These are phyloP conservation scores for Penicillium sp. DNA, from an alignment of 2,329 filamentous ascomycete species.

Conservation along the genomic window DNA sequence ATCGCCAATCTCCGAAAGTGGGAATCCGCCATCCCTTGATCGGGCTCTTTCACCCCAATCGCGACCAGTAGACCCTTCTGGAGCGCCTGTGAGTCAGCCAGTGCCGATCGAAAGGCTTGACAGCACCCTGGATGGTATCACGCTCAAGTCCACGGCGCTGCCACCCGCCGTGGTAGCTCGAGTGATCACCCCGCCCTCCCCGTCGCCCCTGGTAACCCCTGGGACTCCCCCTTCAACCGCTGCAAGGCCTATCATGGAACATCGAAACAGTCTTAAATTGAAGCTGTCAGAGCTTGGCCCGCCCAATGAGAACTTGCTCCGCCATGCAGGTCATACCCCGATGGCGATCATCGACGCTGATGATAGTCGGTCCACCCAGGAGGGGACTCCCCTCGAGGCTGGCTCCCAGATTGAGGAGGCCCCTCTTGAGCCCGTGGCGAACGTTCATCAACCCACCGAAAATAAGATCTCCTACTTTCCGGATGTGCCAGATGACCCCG, in stretches of 20 bases:
- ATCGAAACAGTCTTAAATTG: conserved; percentile 35
- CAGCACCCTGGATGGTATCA: conserved; percentile 49
- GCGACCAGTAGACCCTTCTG: conserved; percentile 33
- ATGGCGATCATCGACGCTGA: conserved; percentile 44
- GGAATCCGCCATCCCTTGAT: conserved; percentile 38
- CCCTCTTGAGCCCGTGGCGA: conserved; percentile 35
- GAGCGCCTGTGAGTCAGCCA: conserved; percentile 35
- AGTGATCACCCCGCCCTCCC: conserved; percentile 45
- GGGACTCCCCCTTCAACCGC: conserved; percentile 24
- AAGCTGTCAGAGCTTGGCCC: conserved; percentile 40
- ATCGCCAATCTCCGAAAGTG: conserved; percentile 34
- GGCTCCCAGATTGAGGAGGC: conserved; percentile 29
- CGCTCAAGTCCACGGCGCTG: conserved; percentile 47
- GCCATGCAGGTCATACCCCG: conserved; percentile 47
- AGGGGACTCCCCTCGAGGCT: conserved; percentile 25
- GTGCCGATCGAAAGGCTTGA: conserved; percentile 50
- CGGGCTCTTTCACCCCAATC: conserved; percentile 42
- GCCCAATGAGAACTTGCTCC: conserved; percentile 42
- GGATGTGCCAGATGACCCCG: conserved; percentile 44
- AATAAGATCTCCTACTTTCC: conserved; percentile 44
- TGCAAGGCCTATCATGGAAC: conserved; percentile 28
- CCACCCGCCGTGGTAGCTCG: conserved; percentile 45
- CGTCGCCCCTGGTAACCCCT: conserved; percentile 29
- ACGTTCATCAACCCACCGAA: conserved; percentile 39
- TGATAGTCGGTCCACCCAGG: conserved; percentile 26